Percentiles rank a stretch among this genome's conserved stretches.
Evolutionary conservation across 768 basidiomycete genomes (phyloP).

Genomic region (Hydnomerulius pinastri): DNA sequence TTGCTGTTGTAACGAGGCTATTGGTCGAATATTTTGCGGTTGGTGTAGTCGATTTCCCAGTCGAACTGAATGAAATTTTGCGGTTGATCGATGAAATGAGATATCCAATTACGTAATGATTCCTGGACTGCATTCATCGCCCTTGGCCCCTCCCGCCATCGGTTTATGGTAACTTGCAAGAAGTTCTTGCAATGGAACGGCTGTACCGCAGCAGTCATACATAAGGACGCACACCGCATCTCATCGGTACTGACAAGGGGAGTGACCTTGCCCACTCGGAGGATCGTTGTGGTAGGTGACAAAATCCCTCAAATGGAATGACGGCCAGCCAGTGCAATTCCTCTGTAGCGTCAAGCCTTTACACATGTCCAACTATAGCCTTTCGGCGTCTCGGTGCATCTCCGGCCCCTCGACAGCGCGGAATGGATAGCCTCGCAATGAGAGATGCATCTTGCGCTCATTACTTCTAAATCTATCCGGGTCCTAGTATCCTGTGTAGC

Average conservation of each 20-base stretch:
- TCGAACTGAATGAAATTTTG: constrained; percentile 10
- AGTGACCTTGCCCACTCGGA: not conserved
- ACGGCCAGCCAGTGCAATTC: not conserved
- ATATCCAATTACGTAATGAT: not conserved
- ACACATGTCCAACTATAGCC: not conserved
- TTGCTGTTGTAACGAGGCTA: constrained; percentile 18
- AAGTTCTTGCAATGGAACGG: not conserved
- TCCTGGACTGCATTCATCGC: too few relatives aligned
- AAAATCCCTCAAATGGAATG: not conserved
- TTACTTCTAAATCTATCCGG: not conserved
- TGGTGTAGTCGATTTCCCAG: constrained; percentile 12
- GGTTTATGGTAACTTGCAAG: not conserved
- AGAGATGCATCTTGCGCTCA: not conserved
- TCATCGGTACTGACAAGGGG: not conserved
- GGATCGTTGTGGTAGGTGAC: not conserved
- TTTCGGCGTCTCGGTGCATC: not conserved
- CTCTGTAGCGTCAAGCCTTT: not conserved
- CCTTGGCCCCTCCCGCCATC: not conserved
- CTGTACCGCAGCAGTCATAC: not conserved
- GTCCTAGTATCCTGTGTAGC: not conserved
- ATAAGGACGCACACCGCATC: not conserved
- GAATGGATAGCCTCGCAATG: not conserved
- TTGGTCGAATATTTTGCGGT: constrained; percentile 17
- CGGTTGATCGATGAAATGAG: not conserved
- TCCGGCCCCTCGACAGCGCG: not conserved